These are phyloP conservation scores for Colletotrichum cereale DNA, from an alignment of 2,329 filamentous ascomycete species.

Conservation along the genomic window DNA sequence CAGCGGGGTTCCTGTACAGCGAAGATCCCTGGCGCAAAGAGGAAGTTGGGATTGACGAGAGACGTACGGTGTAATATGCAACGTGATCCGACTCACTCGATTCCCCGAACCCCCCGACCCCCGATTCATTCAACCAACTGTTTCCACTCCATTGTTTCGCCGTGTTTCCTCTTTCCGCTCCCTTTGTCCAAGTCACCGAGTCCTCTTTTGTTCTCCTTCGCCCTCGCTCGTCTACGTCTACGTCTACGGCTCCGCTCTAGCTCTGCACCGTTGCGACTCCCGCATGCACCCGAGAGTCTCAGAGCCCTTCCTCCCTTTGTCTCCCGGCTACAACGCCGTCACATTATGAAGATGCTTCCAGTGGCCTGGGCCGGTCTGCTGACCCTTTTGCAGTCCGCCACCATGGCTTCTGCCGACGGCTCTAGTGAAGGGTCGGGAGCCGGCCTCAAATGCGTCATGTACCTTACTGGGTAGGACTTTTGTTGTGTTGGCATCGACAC, in stretches of 20 bases:
- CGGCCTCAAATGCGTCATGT: constrained; percentile 56
- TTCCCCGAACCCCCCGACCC: neutral
- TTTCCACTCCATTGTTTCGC: neutral
- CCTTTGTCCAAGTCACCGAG: neutral
- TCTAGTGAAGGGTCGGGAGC: neutral
- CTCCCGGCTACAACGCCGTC: constrained; percentile 1
- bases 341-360: constrained; percentile 30
- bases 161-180: neutral
- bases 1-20: constrained; percentile 35
- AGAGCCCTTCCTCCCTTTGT: neutral
- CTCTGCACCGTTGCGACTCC: neutral
- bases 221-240: neutral
- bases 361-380: constrained; percentile 12
- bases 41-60: neutral
- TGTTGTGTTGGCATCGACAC: neutral
- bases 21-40: constrained; percentile 12
- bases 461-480: constrained; percentile 60
- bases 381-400: constrained; percentile 17
- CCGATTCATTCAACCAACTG: neutral
- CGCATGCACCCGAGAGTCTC: neutral
- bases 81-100: constrained; percentile 2
- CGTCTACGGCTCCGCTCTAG: neutral
- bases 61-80: neutral
- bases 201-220: neutral
- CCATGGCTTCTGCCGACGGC: constrained; percentile 22